phyloP scores from a whole-genome alignment of 2,329 filamentous ascomycete genomes.

The Fusarium austroafricanum region DNA sequence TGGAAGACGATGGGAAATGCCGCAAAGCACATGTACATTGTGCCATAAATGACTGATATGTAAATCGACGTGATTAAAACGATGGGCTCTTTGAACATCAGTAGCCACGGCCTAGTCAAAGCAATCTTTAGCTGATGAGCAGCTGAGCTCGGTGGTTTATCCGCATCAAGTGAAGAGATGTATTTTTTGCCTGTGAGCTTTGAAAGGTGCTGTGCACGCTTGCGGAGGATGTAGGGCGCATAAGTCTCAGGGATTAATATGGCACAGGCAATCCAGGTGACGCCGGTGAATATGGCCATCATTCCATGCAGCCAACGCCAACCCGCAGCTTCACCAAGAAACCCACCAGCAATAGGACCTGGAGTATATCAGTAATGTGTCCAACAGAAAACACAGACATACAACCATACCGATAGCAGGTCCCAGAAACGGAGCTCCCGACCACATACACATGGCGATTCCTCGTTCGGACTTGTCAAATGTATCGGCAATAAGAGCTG shows the following conservation, averaged over 20 bases:
- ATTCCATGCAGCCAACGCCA: conserved; percentile 63
- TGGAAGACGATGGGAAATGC: conserved; percentile 31
- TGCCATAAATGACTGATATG: conserved; percentile 62
- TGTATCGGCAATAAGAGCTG: conserved; percentile 11
- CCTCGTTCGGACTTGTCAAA: conserved; percentile 62
- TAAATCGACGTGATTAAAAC: conserved; percentile 73
- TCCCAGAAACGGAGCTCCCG: conserved; percentile 56
- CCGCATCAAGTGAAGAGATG: conserved; percentile 55
- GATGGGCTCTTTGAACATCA: conserved; percentile 77
- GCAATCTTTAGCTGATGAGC: conserved; percentile 59
- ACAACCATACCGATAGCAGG: conserved; percentile 16
- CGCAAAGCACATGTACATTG: conserved; percentile 30
- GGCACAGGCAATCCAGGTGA: conserved; percentile 51
- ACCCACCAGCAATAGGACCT: conserved; percentile 68
- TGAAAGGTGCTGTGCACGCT: conserved; percentile 38
- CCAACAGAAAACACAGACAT: accelerated
- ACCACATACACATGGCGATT: conserved; percentile 65
- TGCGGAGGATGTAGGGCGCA: conserved; percentile 42
- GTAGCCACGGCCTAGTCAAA: conserved; percentile 70
- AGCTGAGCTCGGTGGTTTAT: conserved; percentile 50
- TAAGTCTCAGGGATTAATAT: conserved; percentile 55
- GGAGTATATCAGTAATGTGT: neutral
- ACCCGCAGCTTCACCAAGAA: conserved; percentile 64
- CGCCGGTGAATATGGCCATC: conserved; percentile 56
- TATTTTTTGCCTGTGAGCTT: conserved; percentile 40